Evolutionary conservation across 2,329 filamentous ascomycete species (phyloP), one percentile per base, ranked within the genome.

Genomic region (Trichocomaceae sp.): DNA sequence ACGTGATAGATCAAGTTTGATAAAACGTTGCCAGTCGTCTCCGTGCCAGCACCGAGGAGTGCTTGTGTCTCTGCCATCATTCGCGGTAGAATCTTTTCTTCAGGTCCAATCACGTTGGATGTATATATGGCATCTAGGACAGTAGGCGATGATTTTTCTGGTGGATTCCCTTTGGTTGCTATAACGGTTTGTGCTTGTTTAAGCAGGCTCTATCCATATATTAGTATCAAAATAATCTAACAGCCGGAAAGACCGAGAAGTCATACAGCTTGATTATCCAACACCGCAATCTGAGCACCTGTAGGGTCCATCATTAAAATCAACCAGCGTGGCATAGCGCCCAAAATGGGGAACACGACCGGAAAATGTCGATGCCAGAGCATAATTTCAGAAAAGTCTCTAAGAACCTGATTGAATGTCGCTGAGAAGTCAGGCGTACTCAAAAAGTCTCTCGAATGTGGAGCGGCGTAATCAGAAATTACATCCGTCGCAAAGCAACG

Each of bases 31-130:
- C 55, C 55, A 0, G 62, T 66, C 5, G 66, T 70, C 12, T 62
- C 60, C 9, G 64, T 60, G 10, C 64, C 68, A 17, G 63, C 63
- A 19, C 58, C 63, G 6, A 68, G 49, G 2, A 70, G 56, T 1
- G 61, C 55, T 29, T 60, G 58, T 9, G 64, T 65, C 58, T 70
- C 68, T n/a, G 65, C 59, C 48, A 60, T 55, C n/a, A 69, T 61
- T 5, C 67, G 64, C 22, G 51, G 52, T 10, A 57, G 48, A 17
- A 51, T 57, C 52, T 57, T 57, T 17, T 57, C 55, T 41, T 57
- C 55, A 7, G 31, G 52, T 2, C 52, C 55, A 15, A 57, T 49
- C 13, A 50, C 19, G 15, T 55, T 47, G 19, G 55, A 57, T 29
- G 33, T 49, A 39, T 57, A 55, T 15, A 57, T 57, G 19, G 55